Percentiles rank a stretch among this genome's conserved stretches.
Evolutionary conservation across 139 green algal genomes (phyloP).

Genomic region (Closterium sp.): DNA sequence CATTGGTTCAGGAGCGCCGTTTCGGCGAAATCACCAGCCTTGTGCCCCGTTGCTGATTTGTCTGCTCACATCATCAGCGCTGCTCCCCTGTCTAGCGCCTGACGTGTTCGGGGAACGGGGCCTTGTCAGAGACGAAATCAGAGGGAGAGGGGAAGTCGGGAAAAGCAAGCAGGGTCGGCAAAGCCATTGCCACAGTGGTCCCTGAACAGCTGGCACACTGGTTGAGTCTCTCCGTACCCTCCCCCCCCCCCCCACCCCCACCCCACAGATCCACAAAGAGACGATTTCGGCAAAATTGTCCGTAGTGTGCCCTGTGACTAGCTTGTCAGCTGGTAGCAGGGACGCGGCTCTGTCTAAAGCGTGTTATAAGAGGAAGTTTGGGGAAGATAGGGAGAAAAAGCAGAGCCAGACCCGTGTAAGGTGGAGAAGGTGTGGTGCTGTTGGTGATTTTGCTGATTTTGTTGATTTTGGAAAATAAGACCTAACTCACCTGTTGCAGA

Average conservation of each 20-base stretch:
- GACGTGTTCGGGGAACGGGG: too few species aligned
- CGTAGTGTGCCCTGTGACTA: constrained; percentile 93
- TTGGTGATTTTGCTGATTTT: too few species aligned
- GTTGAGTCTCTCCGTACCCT: too few species aligned
- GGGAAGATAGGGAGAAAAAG: constrained; percentile 96
- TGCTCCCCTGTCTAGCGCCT: constrained; percentile 88
- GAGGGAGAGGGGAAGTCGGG: too few species aligned
- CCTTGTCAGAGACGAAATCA: too few species aligned
- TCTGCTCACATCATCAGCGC: constrained; percentile 55
- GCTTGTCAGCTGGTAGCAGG: constrained; percentile 40
- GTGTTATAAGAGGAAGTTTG: constrained; percentile 49
- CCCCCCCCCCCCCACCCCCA: too few species aligned
- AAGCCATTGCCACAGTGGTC: too few species aligned
- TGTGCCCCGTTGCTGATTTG: constrained; percentile 83
- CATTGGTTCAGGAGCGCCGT: constrained; percentile 97
- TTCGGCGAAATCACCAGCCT: constrained; percentile 95
- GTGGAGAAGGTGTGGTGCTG: too few species aligned
- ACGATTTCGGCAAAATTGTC: constrained; percentile 92
- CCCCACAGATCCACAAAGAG: constrained; percentile 96
- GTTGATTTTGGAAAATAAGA: too few species aligned
- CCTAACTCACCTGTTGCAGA: constrained; percentile 55
- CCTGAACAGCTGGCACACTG: too few species aligned
- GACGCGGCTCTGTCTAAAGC: not conserved
- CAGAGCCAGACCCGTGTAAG: too few species aligned
- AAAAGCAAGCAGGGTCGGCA: too few species aligned